Conservation (phyloP, 1,139 yeast genomes). For the Lodderomyces oxycetoniae region DNA sequence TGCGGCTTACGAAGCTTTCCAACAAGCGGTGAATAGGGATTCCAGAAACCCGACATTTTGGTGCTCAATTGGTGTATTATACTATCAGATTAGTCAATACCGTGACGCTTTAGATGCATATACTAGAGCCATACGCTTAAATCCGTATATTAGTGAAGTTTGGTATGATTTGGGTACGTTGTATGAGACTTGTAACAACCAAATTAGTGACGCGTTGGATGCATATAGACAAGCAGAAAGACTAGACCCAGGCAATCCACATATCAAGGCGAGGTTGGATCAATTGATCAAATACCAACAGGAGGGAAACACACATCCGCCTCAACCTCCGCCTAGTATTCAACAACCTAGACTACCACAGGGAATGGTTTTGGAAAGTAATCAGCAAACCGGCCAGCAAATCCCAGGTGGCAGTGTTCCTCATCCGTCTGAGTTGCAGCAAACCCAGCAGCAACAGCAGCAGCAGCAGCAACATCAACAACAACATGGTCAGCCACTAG, state of each 20-base stretch:
- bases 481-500: constrained; percentile 9
- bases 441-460: constrained; percentile 9
- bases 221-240: constrained; percentile 96
- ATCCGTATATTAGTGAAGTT: constrained; percentile 93
- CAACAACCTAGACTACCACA: constrained; percentile 57
- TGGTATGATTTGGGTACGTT: constrained; percentile 98
- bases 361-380: constrained; percentile 53
- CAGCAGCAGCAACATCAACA: constrained; percentile 8
- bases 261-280: constrained; percentile 86
- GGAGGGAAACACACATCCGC: constrained; percentile 63
- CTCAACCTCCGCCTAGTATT: constrained; percentile 64
- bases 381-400: constrained; percentile 28
- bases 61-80: constrained; percentile 97
- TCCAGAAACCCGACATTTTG: constrained; percentile 96
- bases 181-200: constrained; percentile 95
- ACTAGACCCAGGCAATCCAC: constrained; percentile 90
- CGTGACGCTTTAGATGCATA: constrained; percentile 97
- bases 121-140: constrained; percentile 90
- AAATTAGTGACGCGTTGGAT: constrained; percentile 88
- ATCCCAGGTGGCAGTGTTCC: constrained; percentile 16
- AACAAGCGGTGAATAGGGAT: constrained; percentile 96
- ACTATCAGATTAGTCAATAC: constrained; percentile 92
- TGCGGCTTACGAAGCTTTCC: constrained; percentile 96
- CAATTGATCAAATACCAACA: constrained; percentile 74
- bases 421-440: constrained; percentile 8